Evolutionary conservation across 2,329 filamentous ascomycete species (phyloP).

Genomic region (Dothistroma septosporum): DNA sequence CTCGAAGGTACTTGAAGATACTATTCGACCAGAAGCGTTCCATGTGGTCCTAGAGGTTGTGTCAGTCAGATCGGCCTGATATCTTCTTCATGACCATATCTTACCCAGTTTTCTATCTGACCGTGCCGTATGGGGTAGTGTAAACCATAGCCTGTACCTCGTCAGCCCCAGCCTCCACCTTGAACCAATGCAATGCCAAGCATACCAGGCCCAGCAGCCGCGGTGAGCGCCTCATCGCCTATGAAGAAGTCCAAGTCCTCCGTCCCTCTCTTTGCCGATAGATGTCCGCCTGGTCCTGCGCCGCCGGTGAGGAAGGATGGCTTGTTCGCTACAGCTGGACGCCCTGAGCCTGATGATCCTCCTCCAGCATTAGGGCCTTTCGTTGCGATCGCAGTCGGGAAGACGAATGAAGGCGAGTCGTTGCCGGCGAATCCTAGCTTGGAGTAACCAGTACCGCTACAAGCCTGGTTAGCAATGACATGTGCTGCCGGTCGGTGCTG

Average conservation of each 20-base stretch:
- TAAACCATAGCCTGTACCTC: conserved; percentile 72
- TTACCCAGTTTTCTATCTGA: conserved; percentile 97
- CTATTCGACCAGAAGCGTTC: conserved; percentile 99
- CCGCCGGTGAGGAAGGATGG: conserved; percentile 92
- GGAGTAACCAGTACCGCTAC: conserved; percentile 96
- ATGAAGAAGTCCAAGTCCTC: conserved; percentile 99
- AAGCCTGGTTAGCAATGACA: conserved; percentile 23
- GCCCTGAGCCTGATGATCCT: conserved; percentile 71
- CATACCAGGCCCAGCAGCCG: conserved; percentile 74
- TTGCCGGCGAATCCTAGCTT: conserved; percentile 99
- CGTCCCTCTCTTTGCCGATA: conserved; percentile 89
- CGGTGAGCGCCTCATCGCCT: conserved; percentile 87
- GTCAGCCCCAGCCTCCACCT: conserved; percentile 15
- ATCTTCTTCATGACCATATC: not conserved
- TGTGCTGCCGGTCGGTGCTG: not conserved
- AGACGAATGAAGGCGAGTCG: conserved; percentile 98
- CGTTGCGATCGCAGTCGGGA: conserved; percentile 96
- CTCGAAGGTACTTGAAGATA: conserved; percentile 98
- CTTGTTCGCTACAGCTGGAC: conserved; percentile 88
- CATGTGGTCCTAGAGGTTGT: conserved; percentile 76
- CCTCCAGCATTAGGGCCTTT: conserved; percentile 67
- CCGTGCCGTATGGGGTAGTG: conserved; percentile 98
- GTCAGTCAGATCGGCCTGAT: conserved; percentile 13
- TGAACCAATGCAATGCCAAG: not conserved
- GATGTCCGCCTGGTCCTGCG: conserved; percentile 73